Percentiles rank a stretch among this genome's conserved stretches.
phyloP scores from a whole-genome alignment of 192 early-diverging fungal species.

The Podila minutissima region DNA sequence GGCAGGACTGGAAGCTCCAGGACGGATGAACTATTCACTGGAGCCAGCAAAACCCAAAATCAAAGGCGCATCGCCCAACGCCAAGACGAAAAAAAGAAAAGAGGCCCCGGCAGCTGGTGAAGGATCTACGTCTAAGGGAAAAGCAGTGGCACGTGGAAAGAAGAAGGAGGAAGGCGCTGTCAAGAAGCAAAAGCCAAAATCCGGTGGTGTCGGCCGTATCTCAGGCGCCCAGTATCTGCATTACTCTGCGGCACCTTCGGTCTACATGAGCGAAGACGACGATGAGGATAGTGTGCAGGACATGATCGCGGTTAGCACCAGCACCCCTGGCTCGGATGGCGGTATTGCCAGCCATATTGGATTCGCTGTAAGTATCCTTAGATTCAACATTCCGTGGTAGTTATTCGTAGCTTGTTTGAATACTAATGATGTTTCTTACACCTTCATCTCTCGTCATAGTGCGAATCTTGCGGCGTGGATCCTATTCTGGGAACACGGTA shows the following conservation, averaged over 20 bases:
- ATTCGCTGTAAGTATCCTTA: slow-evolving; percentile 17
- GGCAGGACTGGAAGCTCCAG: slow-evolving; percentile 75
- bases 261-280: slow-evolving; percentile 66
- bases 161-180: slow-evolving; percentile 33
- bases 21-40: slow-evolving; percentile 64
- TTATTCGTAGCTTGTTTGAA: too few relatives aligned
- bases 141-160: slow-evolving; percentile 21
- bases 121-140: slow-evolving; percentile 12
- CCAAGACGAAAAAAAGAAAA: slow-evolving; percentile 36
- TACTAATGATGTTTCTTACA: neutral
- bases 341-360: slow-evolving; percentile 30
- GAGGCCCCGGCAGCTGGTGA: slow-evolving; percentile 24
- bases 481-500: slow-evolving; percentile 78
- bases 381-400: neutral
- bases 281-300: slow-evolving; percentile 56
- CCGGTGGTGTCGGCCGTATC: slow-evolving; percentile 37
- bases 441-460: slow-evolving; percentile 50
- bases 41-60: slow-evolving; percentile 31
- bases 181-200: slow-evolving; percentile 42
- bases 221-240: slow-evolving; percentile 60
- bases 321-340: slow-evolving; percentile 2
- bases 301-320: slow-evolving; percentile 47
- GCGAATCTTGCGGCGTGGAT: slow-evolving; percentile 75
- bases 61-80: slow-evolving; percentile 8
- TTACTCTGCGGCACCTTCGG: slow-evolving; percentile 52